Conservation (phyloP, 768 basidiomycete species). For the Coprinopsis sp. region DNA sequence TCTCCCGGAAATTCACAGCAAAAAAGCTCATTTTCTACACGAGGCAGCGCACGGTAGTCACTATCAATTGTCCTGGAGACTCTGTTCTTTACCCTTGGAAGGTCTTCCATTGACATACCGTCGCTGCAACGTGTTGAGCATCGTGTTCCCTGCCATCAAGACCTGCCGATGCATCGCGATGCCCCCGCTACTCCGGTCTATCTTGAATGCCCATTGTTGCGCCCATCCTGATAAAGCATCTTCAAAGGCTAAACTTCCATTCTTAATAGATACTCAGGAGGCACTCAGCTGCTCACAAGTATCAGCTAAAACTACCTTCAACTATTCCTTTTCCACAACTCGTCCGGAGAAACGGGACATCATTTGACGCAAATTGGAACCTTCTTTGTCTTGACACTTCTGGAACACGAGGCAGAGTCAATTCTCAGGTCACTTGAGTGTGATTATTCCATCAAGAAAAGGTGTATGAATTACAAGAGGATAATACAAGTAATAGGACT, state of each 20-base stretch:
- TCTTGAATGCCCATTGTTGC: conserved; percentile 2
- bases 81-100: too few species aligned
- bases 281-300: too few species aligned
- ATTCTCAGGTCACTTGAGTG: background rate
- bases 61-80: background rate
- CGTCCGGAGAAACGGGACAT: too few species aligned
- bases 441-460: conserved; percentile 1
- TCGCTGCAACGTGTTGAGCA: conserved; percentile 37
- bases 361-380: background rate
- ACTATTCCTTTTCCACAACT: too few species aligned
- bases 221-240: background rate
- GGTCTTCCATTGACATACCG: conserved; percentile 2
- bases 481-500: too few species aligned
- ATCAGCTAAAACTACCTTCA: too few species aligned
- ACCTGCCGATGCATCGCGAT: too few species aligned
- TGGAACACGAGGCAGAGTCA: conserved; percentile 7
- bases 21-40: too few species aligned
- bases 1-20: background rate
- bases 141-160: conserved; percentile 23
- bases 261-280: too few species aligned
- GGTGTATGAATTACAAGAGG: background rate
- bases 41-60: background rate
- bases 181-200: background rate
- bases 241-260: too few species aligned
- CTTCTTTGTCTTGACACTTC: background rate